Base-by-base conservation (phyloP, 495 filamentous ascomycete species). In the Penicillium herquei region DNA sequence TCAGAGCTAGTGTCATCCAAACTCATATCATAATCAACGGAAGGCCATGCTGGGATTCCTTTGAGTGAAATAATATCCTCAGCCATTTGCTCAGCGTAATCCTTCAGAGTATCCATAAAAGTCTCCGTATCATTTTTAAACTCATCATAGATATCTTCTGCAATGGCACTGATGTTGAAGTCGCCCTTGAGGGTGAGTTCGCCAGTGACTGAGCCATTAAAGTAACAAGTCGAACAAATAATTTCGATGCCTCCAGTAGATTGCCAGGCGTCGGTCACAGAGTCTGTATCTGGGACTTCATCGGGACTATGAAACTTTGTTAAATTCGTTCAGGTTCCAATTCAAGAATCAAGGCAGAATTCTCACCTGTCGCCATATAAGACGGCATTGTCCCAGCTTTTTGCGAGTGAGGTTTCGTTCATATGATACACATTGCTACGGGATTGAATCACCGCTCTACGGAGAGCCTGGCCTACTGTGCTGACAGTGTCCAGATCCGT, bases 201-300 rank as follows among this genome's bases (percentile, higher is more conserved):
- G 10, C 74, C 71, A 5, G 62, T 78, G 10, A 72, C 76, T 9
- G 56, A 55, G 46, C 79, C 79, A 40, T 77, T 78, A 55, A 80
- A 61, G 54, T 83, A 84, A 56, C 80, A 83, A 37, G 67, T 77
- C 16, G 69, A 71, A 62, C 80, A 81, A 10, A 63, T 69, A 42
- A 83, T 75, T 11, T 16, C 46, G 9, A 55, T 55, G 4, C 21
- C 21, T 4, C 21, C 21, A 26, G 21, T 26, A 4, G 21, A 26
- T 26, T 26, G 21, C 21, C 21, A 26, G 4, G 21, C 21, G 21
- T 26, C 21, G 21, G 21, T 26, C 21, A 26, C 21, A 26, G 21
- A 26, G 21, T 26, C 21, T 26, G 21, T 26, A 26, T 26, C 21
- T 26, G 21, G 21, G 21, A 26, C 4, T 26, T 26, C 21, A 26